Conservation (phyloP, 2,329 filamentous ascomycete species). For the Xylaria hypoxylon region DNA sequence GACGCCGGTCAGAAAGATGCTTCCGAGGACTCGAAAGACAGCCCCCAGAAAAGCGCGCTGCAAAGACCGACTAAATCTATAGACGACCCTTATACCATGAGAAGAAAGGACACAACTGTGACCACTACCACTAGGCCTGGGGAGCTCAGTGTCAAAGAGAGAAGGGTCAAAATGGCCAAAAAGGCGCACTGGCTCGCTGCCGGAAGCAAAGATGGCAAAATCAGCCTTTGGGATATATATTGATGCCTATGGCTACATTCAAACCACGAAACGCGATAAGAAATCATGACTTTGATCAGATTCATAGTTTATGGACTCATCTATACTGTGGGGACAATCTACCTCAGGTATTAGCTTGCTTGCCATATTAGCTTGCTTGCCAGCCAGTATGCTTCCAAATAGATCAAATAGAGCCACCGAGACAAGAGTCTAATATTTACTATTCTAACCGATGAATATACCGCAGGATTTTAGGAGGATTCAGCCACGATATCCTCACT, state of each 20-base stretch:
- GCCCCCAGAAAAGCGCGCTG: conserved; percentile 22
- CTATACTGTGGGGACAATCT: not conserved
- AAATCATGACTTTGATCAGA: not conserved
- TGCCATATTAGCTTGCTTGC: not conserved
- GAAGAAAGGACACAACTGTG: conserved; percentile 37
- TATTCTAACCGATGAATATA: not conserved
- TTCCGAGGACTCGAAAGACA: conserved; percentile 21
- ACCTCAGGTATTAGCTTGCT: not conserved
- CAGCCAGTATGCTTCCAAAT: too few relatives aligned
- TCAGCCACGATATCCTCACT: conserved; percentile 40
- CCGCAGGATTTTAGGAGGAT: conserved; percentile 2
- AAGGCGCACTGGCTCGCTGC: conserved; percentile 88
- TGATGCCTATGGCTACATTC: conserved; percentile 52
- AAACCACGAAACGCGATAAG: not conserved
- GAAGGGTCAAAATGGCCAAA: conserved; percentile 72
- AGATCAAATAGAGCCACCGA: too few relatives aligned
- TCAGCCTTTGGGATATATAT: conserved; percentile 96
- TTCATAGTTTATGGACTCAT: conserved; percentile 8
- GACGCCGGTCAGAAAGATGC: conserved; percentile 19
- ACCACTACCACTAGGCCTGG: conserved; percentile 47
- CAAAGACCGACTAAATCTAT: conserved; percentile 11
- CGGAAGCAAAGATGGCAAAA: conserved; percentile 93
- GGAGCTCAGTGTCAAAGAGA: conserved; percentile 68
- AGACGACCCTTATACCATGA: conserved; percentile 21
- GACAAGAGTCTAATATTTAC: not conserved